phyloP scores from a whole-genome alignment of 768 basidiomycete species.

The Kwoniella sp. region DNA sequence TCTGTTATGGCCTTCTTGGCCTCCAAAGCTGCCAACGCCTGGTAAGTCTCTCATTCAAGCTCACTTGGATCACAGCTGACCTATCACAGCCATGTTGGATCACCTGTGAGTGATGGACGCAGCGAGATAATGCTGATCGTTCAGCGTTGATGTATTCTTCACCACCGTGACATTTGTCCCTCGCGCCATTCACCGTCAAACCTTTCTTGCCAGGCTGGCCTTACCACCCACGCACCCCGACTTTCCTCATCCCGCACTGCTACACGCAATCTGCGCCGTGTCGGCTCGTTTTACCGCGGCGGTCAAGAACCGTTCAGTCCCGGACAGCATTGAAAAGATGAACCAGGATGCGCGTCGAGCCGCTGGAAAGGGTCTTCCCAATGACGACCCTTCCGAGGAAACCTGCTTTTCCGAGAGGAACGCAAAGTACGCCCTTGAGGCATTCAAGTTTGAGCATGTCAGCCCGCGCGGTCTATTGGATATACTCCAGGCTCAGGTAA shows the following conservation, averaged over 20 bases:
- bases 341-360: slow-evolving; percentile 7
- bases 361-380: slow-evolving; percentile 4
- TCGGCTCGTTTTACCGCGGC: slow-evolving; percentile 69
- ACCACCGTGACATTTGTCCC: slow-evolving; percentile 69
- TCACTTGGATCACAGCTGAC: neutral
- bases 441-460: slow-evolving; percentile 16
- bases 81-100: slow-evolving; percentile 19
- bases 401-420: slow-evolving; percentile 39
- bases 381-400: slow-evolving; percentile 18
- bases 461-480: slow-evolving; percentile 24
- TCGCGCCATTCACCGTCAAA: slow-evolving; percentile 63
- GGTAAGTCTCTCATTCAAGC: slow-evolving; percentile 6
- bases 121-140: neutral
- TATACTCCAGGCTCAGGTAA: slow-evolving; percentile 29
- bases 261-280: slow-evolving; percentile 79
- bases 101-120: slow-evolving; percentile 18
- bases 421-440: slow-evolving; percentile 25
- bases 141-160: slow-evolving; percentile 75
- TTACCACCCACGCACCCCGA: slow-evolving; percentile 66
- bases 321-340: slow-evolving; percentile 13
- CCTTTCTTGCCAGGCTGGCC: slow-evolving; percentile 62
- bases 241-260: slow-evolving; percentile 64
- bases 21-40: slow-evolving; percentile 27
- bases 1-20: slow-evolving; percentile 33
- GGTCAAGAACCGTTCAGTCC: slow-evolving; percentile 20